Base-by-base conservation (phyloP, 345 rosid genomes). In the Cardiospermum halicacabum region DNA sequence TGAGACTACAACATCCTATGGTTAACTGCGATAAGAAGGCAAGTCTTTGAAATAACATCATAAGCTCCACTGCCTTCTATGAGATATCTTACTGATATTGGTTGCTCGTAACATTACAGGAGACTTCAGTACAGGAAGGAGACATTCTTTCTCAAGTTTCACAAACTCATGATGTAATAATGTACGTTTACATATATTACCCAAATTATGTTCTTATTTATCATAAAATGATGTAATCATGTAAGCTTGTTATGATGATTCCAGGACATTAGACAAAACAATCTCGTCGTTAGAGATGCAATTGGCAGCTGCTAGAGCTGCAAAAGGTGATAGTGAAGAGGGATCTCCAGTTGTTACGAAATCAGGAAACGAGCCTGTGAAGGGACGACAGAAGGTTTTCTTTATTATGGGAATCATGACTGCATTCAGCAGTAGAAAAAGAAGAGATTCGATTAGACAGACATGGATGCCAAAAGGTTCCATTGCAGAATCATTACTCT, bases 71-170 rank as follows among this genome's bases (percentile, higher is more conserved):
- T 57, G 30, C 60, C n/a, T 36, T 37, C 47, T 24, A 6, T 57
- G 64, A 56, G 8, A 13, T 28, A 39, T 66, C 62, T 63, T 70
- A 53, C 59, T 32, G 48, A 43, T 73, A 39, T 66, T 45, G 32
- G 63, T 67, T 16, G 66, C 25, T 15, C 67, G 30, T 74, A n/a
- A n/a, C n/a, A n/a, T n/a, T 60, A 50, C 70, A 81, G 95, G 88
- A 74, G 71, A 71, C 71, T 69, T 84, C 71, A 60, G 65, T 70
- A 27, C 78, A 70, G 80, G 77, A 81, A 36, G 82, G 83, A 47
- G 95, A 94, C 72, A 89, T 91, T 73, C 77, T 85, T 69, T 94
- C 95, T 68, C 92, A 77, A 75, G 96, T 94, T 71, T 81, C 93
- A n/a, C 95, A 89, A 78, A 87, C 97, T 68, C 96, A 81, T 75